Evolutionary conservation across 2,329 filamentous ascomycete species (phyloP).

Genomic region (Fusarium metavorans): DNA sequence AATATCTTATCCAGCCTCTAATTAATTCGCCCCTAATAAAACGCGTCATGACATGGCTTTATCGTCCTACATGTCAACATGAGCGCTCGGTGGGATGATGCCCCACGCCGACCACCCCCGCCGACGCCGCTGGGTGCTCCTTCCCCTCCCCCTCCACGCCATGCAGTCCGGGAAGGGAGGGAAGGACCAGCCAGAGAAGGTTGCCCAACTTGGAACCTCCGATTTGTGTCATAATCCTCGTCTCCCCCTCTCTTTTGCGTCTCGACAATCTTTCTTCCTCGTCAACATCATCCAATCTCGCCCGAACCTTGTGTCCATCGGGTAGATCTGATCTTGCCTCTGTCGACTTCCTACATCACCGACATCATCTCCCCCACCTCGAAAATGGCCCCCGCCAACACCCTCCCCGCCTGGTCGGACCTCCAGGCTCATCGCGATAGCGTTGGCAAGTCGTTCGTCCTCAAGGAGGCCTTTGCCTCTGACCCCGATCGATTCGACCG

Average conservation of each 20-base stretch:
- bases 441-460: slow-evolving; percentile 88
- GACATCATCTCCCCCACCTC: slow-evolving; percentile 7
- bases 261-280: background rate
- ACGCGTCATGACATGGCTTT: slow-evolving; percentile 29
- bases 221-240: slow-evolving; percentile 23
- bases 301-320: background rate
- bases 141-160: slow-evolving; percentile 3
- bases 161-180: slow-evolving; percentile 24
- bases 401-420: slow-evolving; percentile 87
- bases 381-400: slow-evolving; percentile 83
- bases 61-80: slow-evolving; percentile 22
- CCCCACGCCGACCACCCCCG: slow-evolving; percentile 35
- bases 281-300: background rate
- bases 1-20: background rate
- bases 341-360: slow-evolving; percentile 6
- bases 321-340: slow-evolving; percentile 15
- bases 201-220: slow-evolving; percentile 9
- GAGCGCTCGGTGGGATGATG: slow-evolving; percentile 40
- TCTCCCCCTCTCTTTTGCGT: slow-evolving; percentile 23
- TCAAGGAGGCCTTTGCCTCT: slow-evolving; percentile 92
- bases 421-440: slow-evolving; percentile 91
- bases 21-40: background rate
- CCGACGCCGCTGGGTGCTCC: slow-evolving; percentile 21
- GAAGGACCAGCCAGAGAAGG: slow-evolving; percentile 11
- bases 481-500: slow-evolving; percentile 91